Conservation (phyloP, 106 monocot genomes). For the Dendrobium catenatum region DNA sequence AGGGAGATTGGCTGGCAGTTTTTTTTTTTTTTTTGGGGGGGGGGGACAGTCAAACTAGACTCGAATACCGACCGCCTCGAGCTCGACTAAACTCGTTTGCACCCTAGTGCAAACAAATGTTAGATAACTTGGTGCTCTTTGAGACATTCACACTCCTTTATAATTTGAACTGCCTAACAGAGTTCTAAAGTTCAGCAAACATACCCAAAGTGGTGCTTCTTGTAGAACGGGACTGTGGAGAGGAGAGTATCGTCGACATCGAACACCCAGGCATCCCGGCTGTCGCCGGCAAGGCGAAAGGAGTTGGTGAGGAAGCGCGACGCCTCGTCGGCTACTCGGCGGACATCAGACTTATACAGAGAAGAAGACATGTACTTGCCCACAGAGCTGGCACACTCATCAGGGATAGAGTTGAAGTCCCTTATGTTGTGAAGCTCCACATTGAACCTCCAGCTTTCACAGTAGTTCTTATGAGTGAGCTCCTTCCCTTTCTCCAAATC, state of each 20-base stretch:
- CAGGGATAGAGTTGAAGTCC: conserved; percentile 26
- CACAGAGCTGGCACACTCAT: conserved; percentile 30
- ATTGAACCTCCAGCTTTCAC: conserved; percentile 69
- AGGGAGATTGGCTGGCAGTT: no score
- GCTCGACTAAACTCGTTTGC: no score
- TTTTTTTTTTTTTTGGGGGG: no score
- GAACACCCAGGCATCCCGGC: conserved; percentile 50
- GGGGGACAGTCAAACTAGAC: no score
- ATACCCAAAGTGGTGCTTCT: conserved; percentile 40
- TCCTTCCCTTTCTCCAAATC: neutral
- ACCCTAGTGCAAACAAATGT: no score
- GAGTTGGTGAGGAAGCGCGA: conserved; percentile 24
- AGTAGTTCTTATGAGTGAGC: conserved; percentile 40
- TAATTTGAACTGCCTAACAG: neutral
- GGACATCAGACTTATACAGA: conserved; percentile 39
- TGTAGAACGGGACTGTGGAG: conserved; percentile 39
- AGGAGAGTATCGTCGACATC: conserved; percentile 56
- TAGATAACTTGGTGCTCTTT: no score
- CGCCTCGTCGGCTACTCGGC: conserved; percentile 31
- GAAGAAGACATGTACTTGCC: conserved; percentile 42
- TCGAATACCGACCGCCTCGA: no score
- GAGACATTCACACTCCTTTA: no score
- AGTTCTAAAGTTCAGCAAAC: neutral
- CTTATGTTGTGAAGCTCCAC: conserved; percentile 51
- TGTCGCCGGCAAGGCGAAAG: conserved; percentile 19